Evolutionary conservation across 441 rosid genomes (phyloP).

Genomic region (Aleurites moluccanus): DNA sequence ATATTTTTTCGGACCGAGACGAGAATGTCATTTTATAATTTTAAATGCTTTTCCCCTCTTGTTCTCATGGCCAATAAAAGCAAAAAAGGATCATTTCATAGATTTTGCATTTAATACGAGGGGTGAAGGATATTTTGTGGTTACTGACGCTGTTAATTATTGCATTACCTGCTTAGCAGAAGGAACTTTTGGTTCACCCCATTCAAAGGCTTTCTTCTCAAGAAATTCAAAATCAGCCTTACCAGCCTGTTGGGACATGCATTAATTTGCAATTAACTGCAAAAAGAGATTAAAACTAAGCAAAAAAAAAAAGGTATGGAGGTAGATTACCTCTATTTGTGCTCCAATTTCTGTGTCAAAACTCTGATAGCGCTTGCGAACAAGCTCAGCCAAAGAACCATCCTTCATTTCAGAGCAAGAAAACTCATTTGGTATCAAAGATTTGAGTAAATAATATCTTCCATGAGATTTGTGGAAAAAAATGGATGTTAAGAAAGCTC

Average conservation of each 20-base stretch:
- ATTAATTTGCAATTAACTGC: slow-evolving; percentile 9
- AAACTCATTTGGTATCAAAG: slow-evolving; percentile 7
- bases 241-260: slow-evolving; percentile 55
- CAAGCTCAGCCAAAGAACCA: slow-evolving; percentile 64
- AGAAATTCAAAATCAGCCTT: slow-evolving; percentile 81
- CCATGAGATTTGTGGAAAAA: background rate
- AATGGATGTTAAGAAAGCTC: slow-evolving; percentile 5
- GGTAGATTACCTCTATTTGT: slow-evolving; percentile 55
- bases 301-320: background rate
- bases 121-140: background rate
- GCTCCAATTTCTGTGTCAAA: slow-evolving; percentile 79
- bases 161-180: slow-evolving; percentile 89
- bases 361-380: slow-evolving; percentile 66
- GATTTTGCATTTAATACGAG: background rate
- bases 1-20: background rate
- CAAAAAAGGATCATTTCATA: background rate
- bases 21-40: background rate
- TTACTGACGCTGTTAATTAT: background rate
- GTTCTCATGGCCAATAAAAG: background rate
- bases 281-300: background rate
- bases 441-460: background rate
- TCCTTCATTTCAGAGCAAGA: slow-evolving; percentile 43
- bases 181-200: slow-evolving; percentile 88
- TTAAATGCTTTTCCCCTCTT: background rate
- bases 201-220: slow-evolving; percentile 81